Base-by-base conservation (phyloP, 371 early-diverging fungal species). In the Lichtheimia ramosa region DNA sequence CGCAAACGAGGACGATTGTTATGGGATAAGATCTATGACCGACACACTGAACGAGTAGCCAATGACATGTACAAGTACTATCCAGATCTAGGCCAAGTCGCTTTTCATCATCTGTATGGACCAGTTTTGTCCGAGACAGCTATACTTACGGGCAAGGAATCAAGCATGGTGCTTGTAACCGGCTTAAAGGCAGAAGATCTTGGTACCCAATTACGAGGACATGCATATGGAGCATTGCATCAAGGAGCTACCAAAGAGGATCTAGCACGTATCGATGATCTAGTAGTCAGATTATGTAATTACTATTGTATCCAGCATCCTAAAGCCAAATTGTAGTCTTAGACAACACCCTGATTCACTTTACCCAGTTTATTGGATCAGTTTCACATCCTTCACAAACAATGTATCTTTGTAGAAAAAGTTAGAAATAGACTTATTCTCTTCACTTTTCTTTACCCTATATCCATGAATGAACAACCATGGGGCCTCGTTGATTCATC, bases 1-100 rank as follows among this genome's bases (percentile, higher is more conserved):
- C 71, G 95, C 13, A 83, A 87, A 34, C 74, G 81, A 4, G 88
- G 77, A 24, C 64, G 16, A 51, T 48, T 27, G 0, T 57, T 77
- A 10, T 74, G 74, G 51, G 65, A 51, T 5, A 70, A 54, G 23
- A 77, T 71, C 8, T 77, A 77, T 54, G 69, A 66, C 23, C 58
- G 63, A 12, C 71, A 73, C 49, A 69, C 69, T 0, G 63, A 73
- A 1, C 71, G 67, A 43, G 70, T 73, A 15, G 43, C 66, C 16
- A 54, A 62, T 13, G 56, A 63, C 15, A 71, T 77, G 70, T 23
- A 51, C 21, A 54, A 39, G 15, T 43, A 49, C 5, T 62, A 77
- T 48, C 74, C 77, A 5, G 74, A 74, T 54, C 62, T 74, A 13
- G 68, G 66, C 2, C 69, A 77, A 28, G 63, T 68, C 6, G 77